Base-by-base conservation (phyloP, 2,329 filamentous ascomycete species). In the Purpureocillium takamizusanense region DNA sequence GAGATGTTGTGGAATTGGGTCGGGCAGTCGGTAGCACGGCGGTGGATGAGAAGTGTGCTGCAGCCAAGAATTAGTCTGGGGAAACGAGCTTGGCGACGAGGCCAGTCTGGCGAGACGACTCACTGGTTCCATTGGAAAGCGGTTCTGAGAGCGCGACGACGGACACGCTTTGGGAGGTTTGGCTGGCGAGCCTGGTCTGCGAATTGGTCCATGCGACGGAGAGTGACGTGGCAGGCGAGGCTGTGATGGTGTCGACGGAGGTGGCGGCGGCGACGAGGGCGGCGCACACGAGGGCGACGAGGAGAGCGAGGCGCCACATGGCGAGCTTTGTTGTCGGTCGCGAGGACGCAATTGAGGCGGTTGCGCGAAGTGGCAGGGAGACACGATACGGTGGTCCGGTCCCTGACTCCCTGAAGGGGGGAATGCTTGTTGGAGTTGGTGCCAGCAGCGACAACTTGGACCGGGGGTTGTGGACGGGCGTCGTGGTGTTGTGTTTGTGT, bases 1-100 rank as follows among this genome's bases (percentile, higher is more conserved):
- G 46, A 16, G 51, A 49, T 29, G 44, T 39, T n/a, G 56, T 54
- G 14, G 49, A 47, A 39, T 56, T 56, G 42, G 51, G 45, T 14
- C 44, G 25, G 6, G 45, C 38, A n/a, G 44, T 46, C 35, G 41
- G 32, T 12, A n/a, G n/a, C n/a, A 37, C 36, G 34, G 33, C 33
- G 3, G 38, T 21, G 12, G 39, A 35, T 11, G 37, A 30, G 32
- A 39, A 35, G 21, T 41, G 30, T 32, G 36, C 43, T 47, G 28
- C 21, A 25, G 33, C 25, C 9, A 31, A 31, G 29, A 21, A 16
- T 47, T 35, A 47, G 45, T 14, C 11, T 25, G 17, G 14, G 15
- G 28, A 30, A 30, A 13, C 11, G 6, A 14, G n/a, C 18, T 7
- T 15, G 16, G 18, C 4, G 18, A 15, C 32, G 23, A n/a, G 21